phyloP scores from a whole-genome alignment of 2,329 filamentous ascomycete genomes.

The Epichloe hybrida region DNA sequence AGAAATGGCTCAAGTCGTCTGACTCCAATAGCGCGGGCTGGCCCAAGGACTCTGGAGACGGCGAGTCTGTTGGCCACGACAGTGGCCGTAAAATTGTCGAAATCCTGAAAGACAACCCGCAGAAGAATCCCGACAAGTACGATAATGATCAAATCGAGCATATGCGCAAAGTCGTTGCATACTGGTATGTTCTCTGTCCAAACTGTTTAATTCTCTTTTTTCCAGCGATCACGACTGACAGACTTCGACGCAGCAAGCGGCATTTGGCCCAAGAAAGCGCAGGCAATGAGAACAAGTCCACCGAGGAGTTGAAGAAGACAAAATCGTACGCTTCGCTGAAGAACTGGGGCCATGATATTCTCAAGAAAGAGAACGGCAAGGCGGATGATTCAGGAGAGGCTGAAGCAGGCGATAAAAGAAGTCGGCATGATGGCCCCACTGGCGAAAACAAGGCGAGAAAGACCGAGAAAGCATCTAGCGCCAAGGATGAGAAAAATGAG shows the following conservation, averaged over 20 bases:
- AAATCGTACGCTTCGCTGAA: slow-evolving; percentile 46
- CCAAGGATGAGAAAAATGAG: neutral
- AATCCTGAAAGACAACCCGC: slow-evolving; percentile 48
- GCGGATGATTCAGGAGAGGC: slow-evolving; percentile 5
- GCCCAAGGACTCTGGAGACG: slow-evolving; percentile 41
- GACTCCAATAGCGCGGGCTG: slow-evolving; percentile 46
- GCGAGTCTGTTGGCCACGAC: slow-evolving; percentile 50
- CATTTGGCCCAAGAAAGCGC: slow-evolving; percentile 52
- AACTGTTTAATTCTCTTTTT: neutral
- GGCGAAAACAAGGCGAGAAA: slow-evolving; percentile 20
- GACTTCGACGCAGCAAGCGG: slow-evolving; percentile 31
- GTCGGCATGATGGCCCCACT: slow-evolving; percentile 10
- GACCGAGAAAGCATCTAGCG: slow-evolving; percentile 9
- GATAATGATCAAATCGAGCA: slow-evolving; percentile 40
- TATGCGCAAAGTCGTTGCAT: slow-evolving; percentile 50
- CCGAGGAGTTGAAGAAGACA: slow-evolving; percentile 30
- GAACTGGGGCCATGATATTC: slow-evolving; percentile 46
- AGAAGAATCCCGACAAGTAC: slow-evolving; percentile 42
- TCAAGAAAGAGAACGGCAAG: slow-evolving; percentile 23
- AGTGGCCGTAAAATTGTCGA: slow-evolving; percentile 50
- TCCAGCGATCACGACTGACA: neutral
- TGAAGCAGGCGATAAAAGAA: slow-evolving; percentile 16
- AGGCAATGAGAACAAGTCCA: slow-evolving; percentile 38
- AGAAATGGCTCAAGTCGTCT: slow-evolving; percentile 46
- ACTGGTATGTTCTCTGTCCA: slow-evolving; percentile 29